Conservation (phyloP, 169 alveolate species). For the Eimeria tenella region DNA sequence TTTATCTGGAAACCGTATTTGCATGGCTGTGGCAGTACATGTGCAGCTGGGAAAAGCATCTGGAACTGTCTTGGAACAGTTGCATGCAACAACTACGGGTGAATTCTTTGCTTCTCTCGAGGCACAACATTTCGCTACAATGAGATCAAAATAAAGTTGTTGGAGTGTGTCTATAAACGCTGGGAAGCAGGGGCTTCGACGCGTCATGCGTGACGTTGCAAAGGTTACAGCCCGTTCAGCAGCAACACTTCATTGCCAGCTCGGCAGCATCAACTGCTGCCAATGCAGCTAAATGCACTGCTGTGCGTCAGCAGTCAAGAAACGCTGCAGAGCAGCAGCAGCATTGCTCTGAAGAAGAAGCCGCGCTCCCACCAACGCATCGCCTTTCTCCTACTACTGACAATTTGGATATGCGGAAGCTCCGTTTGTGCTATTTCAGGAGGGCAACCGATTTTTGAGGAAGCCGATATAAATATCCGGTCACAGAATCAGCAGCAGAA, state of each 20-base stretch:
- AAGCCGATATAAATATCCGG: not conserved
- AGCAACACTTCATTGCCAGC: not conserved
- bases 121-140: too few species aligned
- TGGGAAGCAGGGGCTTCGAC: not conserved
- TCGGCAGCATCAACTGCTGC: not conserved
- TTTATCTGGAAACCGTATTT: too few species aligned
- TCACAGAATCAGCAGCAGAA: not conserved
- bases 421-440: not conserved
- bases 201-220: not conserved
- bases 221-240: not conserved
- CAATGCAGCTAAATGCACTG: slow-evolving; percentile 57
- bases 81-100: too few species aligned
- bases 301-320: slow-evolving; percentile 36
- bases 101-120: too few species aligned
- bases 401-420: not conserved
- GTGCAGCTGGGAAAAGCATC: too few species aligned
- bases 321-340: slow-evolving; percentile 58
- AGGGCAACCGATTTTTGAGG: not conserved
- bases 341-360: not conserved
- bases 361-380: not conserved
- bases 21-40: too few species aligned
- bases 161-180: too few species aligned
- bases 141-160: too few species aligned
- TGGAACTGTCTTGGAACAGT: too few species aligned
- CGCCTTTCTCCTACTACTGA: not conserved